Evolutionary conservation across 2,329 filamentous ascomycete species (phyloP), one percentile per base, ranked within the genome.

Genomic region (Fusarium verticillioides): DNA sequence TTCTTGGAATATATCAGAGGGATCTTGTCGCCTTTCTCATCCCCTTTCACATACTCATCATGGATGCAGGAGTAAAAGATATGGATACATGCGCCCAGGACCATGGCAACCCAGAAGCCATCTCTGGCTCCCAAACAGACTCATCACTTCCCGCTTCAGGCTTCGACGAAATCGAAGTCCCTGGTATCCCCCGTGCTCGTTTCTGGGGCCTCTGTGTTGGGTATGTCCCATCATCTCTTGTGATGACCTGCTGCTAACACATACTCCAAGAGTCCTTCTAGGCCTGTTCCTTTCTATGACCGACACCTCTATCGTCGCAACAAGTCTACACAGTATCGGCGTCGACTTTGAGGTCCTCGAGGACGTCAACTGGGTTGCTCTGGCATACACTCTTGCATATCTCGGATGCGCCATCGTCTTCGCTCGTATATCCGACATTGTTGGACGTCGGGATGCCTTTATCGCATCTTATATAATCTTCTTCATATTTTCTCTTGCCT

Each of bases 301-400:
- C n/a, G 89, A 91, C 77, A 85, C 86, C 4, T 88, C 88, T 7
- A 90, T 91, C 42, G 86, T 91, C 2, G 88, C 89, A 3, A 90
- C 89, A 18, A 87, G 87, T 49, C 79, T 91, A 15, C 87, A 87
- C 73, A 83, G 82, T n/a, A 90, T 91, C 52, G 86, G 85, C 4
- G 77, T 75, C 21, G 87, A 91, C 8, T 87, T 91, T 52, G 63
- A 83, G 16, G 81, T 83, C 19, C 72, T 87, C 6, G 78, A 82
- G 16, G 75, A 74, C 7, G 83, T 88, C 60, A 89, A 87, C 74
- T 89, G 87, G 87, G 84, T 90, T 1, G 87, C 87, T 1, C 81
- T 91, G 42, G 82, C 87, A 11, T 90, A 90, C 72, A 88, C 87
- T 0, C 81, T 90, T 28, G 81, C 87, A 16, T 90, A 89, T 73